These are phyloP conservation scores for Massarina eburnea DNA, from an alignment of 2,329 filamentous ascomycete species.

Conservation along the genomic window DNA sequence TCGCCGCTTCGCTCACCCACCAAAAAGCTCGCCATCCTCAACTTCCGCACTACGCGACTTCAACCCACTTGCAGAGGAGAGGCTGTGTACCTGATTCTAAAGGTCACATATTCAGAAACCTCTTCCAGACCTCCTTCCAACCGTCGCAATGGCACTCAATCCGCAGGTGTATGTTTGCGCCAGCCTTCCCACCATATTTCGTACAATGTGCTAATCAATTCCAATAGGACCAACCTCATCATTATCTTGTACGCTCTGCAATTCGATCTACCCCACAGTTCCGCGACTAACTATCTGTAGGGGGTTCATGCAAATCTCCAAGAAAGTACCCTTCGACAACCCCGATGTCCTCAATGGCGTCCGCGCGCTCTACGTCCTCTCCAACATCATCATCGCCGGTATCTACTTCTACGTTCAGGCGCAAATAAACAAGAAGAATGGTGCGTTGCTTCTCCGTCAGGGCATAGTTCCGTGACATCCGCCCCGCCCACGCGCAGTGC, in stretches of 20 bases:
- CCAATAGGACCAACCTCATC: slow-evolving; percentile 39
- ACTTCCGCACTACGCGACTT: slow-evolving; percentile 15
- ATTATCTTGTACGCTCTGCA: slow-evolving; percentile 37
- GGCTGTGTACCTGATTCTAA: slow-evolving; percentile 2
- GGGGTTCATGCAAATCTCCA: slow-evolving; percentile 96
- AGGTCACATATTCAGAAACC: background rate
- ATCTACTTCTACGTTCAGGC: slow-evolving; percentile 84
- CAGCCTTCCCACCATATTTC: slow-evolving; percentile 1
- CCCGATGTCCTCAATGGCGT: slow-evolving; percentile 68
- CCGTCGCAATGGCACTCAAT: slow-evolving; percentile 38
- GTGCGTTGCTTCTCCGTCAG: slow-evolving; percentile 55
- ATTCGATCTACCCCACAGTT: background rate
- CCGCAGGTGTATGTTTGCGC: slow-evolving; percentile 37
- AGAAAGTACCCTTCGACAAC: slow-evolving; percentile 93
- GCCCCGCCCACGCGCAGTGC: slow-evolving; percentile 1
- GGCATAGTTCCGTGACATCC: background rate
- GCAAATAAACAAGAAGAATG: slow-evolving; percentile 95
- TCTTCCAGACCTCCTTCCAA: background rate
- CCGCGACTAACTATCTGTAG: slow-evolving; percentile 17
- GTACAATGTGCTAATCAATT: slow-evolving; percentile 25
- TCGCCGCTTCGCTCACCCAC: slow-evolving; percentile 21
- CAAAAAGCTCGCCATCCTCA: slow-evolving; percentile 23
- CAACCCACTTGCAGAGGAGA: slow-evolving; percentile 3
- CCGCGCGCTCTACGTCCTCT: slow-evolving; percentile 65
- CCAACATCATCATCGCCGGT: slow-evolving; percentile 79